Base-by-base conservation (phyloP, 495 filamentous ascomycete genomes). In the Parathielavia hyrcaniae region DNA sequence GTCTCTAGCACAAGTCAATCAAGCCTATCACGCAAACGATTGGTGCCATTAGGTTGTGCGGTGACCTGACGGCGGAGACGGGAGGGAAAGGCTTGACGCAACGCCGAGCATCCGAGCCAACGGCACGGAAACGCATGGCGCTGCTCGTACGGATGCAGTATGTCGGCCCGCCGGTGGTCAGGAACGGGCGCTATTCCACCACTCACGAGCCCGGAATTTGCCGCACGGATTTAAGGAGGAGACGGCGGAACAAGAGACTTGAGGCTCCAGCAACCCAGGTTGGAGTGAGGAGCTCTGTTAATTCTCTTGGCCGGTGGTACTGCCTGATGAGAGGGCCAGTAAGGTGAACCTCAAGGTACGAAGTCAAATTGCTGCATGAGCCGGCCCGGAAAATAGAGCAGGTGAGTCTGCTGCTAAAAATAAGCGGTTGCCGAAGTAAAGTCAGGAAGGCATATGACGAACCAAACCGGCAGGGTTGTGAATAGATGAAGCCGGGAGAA, bases 1-100 rank as follows among this genome's bases (percentile, higher is more conserved):
- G 32, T 47, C 57, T 57, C 41, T 65, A 65, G 64, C 60, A 66
- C 58, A 66, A 69, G 67, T 62, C 67, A 69, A 66, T 66, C 67
- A 69, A 69, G 65, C 67, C 61, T 62, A 56, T 55, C 53, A 65
- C 39, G 58, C 10, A 14, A n/a, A 17, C 41, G 34, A 23, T 41
- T 43, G 49, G 44, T 13, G 10, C 26, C 7, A 8, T 5, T n/a
- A n/a, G n/a, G n/a, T 7, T 48, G 46, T n/a, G n/a, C n/a, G n/a
- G 49, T 52, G 35, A 52, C 32, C 20, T 40, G 6, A 20, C 47
- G 46, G 32, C 14, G 46, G n/a, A 47, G 20, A n/a, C n/a, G n/a
- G n/a, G n/a, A 5, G 8, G 30, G 0, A 16, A 5, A 48, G 7
- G 32, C 17, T 16, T 50, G 34, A n/a, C 34, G 32, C n/a, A n/a